These are phyloP conservation scores for Capronia epimyces DNA, from an alignment of 2,329 filamentous ascomycete species.

Conservation along the genomic window DNA sequence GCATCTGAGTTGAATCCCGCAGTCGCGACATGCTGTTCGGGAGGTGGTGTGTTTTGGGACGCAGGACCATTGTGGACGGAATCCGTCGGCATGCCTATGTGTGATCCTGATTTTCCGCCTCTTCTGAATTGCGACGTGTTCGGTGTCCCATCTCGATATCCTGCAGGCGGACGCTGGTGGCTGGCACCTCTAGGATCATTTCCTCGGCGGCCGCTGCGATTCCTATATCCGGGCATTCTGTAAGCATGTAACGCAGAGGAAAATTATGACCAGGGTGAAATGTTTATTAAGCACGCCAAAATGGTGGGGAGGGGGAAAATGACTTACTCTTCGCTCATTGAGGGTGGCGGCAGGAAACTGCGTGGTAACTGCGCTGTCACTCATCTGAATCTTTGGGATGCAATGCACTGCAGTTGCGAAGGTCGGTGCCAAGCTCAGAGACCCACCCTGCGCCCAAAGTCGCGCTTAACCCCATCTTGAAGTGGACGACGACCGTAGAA, in stretches of 20 bases:
- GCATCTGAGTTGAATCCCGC: conserved; percentile 42
- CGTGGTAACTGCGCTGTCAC: conserved; percentile 7
- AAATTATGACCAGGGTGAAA: conserved; percentile 8
- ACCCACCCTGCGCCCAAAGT: background rate
- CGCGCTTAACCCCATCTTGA: conserved; percentile 12
- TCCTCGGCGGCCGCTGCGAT: conserved; percentile 21
- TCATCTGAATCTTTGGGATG: background rate
- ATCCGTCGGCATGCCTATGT: conserved; percentile 15
- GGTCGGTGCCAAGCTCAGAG: background rate
- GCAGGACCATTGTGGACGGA: conserved; percentile 15
- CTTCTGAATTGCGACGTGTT: conserved; percentile 16
- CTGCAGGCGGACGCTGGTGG: conserved; percentile 18
- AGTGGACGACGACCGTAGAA: conserved; percentile 4
- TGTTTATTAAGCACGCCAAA: conserved; percentile 25
- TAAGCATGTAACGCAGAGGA: conserved; percentile 4
- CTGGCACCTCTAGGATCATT: conserved; percentile 19
- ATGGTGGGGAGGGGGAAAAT: too few species aligned
- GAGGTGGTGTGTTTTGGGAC: conserved; percentile 7
- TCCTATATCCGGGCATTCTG: conserved; percentile 14
- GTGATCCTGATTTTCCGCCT: conserved; percentile 18
- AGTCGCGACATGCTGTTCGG: conserved; percentile 40
- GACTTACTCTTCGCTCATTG: conserved; percentile 26
- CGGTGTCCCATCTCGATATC: conserved; percentile 20
- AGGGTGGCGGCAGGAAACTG: conserved; percentile 8
- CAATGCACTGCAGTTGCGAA: background rate